Conservation (phyloP, 208 protist genomes). For the Wallacemonas sp. region DNA sequence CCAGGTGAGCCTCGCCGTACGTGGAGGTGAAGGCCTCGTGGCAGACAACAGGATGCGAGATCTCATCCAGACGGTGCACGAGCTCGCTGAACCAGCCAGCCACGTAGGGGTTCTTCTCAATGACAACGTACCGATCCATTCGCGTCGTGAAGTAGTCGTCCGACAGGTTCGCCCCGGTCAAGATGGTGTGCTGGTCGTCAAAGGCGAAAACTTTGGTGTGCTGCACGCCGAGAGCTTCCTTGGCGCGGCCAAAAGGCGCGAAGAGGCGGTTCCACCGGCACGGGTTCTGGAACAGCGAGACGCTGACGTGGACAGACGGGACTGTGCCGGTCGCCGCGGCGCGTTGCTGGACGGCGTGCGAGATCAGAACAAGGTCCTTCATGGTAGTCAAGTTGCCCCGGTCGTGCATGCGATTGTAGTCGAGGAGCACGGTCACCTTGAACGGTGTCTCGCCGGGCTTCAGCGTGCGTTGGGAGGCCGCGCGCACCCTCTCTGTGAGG, state of each 20-base stretch:
- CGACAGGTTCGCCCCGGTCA: conserved; percentile 94
- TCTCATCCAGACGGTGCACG: conserved; percentile 26
- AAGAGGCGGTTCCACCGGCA: conserved; percentile 59
- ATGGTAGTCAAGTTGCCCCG: conserved; percentile 56
- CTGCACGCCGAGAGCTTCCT: conserved; percentile 90
- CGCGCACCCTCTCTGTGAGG: conserved; percentile 42
- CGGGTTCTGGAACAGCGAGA: conserved; percentile 72
- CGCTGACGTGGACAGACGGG: conserved; percentile 29
- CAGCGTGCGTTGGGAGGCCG: conserved; percentile 1
- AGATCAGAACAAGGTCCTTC: conserved; percentile 28
- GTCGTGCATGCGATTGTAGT: conserved; percentile 86
- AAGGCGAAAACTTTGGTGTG: conserved; percentile 95
- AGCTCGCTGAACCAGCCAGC: conserved; percentile 62
- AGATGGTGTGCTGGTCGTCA: conserved; percentile 76
- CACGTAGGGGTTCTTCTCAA: conserved; percentile 58
- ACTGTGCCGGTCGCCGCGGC: conserved; percentile 10
- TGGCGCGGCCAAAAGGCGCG: conserved; percentile 49
- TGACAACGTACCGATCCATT: conserved; percentile 92
- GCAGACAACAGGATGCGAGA: conserved; percentile 55
- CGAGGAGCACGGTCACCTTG: conserved; percentile 59
- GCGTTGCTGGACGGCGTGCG: conserved; percentile 19
- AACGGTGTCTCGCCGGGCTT: conserved; percentile 16
- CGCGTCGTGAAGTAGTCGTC: conserved; percentile 94
- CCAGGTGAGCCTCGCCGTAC: not conserved
- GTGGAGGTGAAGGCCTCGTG: conserved; percentile 19